Evolutionary conservation across 768 basidiomycete species (phyloP).

Genomic region (Podaxis sp.): DNA sequence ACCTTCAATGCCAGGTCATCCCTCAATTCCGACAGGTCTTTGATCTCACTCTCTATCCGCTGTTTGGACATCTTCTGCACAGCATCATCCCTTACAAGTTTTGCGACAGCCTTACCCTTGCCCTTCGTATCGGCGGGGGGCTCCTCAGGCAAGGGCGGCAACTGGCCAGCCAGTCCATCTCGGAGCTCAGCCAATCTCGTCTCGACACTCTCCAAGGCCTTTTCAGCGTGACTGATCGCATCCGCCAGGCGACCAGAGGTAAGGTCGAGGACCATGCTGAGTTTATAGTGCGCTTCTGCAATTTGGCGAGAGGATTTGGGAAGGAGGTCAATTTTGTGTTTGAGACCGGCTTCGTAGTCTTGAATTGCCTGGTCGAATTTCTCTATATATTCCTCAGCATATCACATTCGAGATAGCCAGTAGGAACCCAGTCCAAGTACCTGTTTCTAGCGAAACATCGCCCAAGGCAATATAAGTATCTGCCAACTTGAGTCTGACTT

Average conservation of each 20-base stretch:
- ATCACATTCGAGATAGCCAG: neutral
- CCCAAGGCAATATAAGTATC: conserved; percentile 89
- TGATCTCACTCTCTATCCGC: conserved; percentile 76
- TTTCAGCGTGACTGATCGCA: conserved; percentile 77
- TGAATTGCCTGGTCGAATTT: conserved; percentile 93
- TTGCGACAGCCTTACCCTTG: conserved; percentile 63
- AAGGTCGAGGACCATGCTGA: conserved; percentile 90
- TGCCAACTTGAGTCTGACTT: conserved; percentile 75
- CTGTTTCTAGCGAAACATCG: conserved; percentile 96
- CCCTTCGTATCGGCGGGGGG: conserved; percentile 46
- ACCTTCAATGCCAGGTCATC: conserved; percentile 87
- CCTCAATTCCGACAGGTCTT: conserved; percentile 70
- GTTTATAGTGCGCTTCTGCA: conserved; percentile 90
- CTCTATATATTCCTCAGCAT: conserved; percentile 44
- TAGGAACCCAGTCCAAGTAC: conserved; percentile 38
- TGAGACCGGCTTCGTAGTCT: conserved; percentile 78
- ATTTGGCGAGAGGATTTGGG: conserved; percentile 90
- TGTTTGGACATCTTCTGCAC: conserved; percentile 63
- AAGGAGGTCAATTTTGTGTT: conserved; percentile 67
- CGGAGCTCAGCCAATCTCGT: conserved; percentile 59
- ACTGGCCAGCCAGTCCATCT: conserved; percentile 36
- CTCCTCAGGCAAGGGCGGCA: conserved; percentile 27
- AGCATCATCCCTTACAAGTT: conserved; percentile 44
- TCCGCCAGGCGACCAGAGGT: conserved; percentile 80
- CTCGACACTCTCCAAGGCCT: conserved; percentile 75